Evolutionary conservation across 129 eudicot species (phyloP).

Genomic region (Flaveria bidentis): DNA sequence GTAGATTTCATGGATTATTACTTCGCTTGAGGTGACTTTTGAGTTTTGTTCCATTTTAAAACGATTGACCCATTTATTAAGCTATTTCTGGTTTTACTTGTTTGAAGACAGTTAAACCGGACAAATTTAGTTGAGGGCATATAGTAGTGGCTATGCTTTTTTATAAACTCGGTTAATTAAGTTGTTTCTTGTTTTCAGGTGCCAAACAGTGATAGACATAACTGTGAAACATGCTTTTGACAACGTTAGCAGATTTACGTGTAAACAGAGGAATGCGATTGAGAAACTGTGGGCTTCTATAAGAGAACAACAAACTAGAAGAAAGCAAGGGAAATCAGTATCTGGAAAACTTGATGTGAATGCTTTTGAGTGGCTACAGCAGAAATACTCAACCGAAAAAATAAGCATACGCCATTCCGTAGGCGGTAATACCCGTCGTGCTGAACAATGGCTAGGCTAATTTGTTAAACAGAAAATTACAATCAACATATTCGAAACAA

Average conservation of each 20-base stretch:
- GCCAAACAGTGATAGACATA: conserved; percentile 95
- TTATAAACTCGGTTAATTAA: neutral
- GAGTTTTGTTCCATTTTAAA: neutral
- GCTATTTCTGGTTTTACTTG: neutral
- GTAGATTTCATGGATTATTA: neutral
- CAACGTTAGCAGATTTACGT: conserved; percentile 67
- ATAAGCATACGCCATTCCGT: conserved; percentile 92
- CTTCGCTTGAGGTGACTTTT: neutral
- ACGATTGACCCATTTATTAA: neutral
- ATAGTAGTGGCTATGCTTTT: neutral
- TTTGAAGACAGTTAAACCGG: neutral
- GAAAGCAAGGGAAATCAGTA: conserved; percentile 94
- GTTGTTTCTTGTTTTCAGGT: conserved; percentile 50
- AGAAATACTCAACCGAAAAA: conserved; percentile 80
- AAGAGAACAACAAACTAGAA: conserved; percentile 75
- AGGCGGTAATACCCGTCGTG: conserved; percentile 69
- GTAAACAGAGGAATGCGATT: conserved; percentile 77
- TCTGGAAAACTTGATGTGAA: conserved; percentile 96
- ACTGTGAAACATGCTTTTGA: conserved; percentile 92
- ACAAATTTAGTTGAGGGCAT: neutral
- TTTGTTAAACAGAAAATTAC: conserved; percentile 11
- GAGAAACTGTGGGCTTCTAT: conserved; percentile 85
- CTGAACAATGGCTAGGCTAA: conserved; percentile 95
- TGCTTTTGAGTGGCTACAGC: conserved; percentile 83
- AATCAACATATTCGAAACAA: neutral